Evolutionary conservation across 257 asterid genomes (phyloP), one percentile per base, ranked within the genome.

Genomic region (Haberlea rhodopensis): DNA sequence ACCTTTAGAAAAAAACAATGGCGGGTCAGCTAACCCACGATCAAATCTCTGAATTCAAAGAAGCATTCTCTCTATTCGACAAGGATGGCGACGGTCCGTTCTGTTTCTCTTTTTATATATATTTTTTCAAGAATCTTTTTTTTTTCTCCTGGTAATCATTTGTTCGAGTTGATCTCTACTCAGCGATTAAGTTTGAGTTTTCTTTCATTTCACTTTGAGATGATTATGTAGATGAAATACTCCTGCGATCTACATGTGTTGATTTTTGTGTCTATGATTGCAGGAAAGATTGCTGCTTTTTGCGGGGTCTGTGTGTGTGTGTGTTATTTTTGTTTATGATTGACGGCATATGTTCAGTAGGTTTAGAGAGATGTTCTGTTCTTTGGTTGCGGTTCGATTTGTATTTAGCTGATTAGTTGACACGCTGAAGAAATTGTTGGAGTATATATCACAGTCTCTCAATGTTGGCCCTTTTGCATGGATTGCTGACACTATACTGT

Each of bases 41-140:
- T 62, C 84, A 79, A 81, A 70, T 75, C 79, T 75, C 79, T 28
- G 79, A 79, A 67, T 79, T 79, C 73, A 79, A 76, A 79, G 84
- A 79, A 63, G 84, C 84, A 7, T 79, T 79, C 67, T 63, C 81
- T 51, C 79, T 79, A 24, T 79, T 79, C 68, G 84, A 79, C 76
- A 79, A 29, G 34, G 34, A 29, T 18, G 63, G 63, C 48, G 63
- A 57, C 32, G 63, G 63, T 57, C 29, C 2, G 62, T 57, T 5
- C 54, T 21, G 16, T 68, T 67, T 20, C 24, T 59, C 29, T 63
- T 37, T 68, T 27, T 61, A 22, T 31, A 28, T n/a, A n/a, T n/a
- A 1, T 62, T 4, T n/a, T 16, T 62, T 10, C 64, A 6, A 25
- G 0, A 24, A 21, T 74, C 21, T 25, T 51, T 2, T 34, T 32